Conservation (phyloP, 2,329 filamentous ascomycete species). For the Pyrenophora seminiperda region DNA sequence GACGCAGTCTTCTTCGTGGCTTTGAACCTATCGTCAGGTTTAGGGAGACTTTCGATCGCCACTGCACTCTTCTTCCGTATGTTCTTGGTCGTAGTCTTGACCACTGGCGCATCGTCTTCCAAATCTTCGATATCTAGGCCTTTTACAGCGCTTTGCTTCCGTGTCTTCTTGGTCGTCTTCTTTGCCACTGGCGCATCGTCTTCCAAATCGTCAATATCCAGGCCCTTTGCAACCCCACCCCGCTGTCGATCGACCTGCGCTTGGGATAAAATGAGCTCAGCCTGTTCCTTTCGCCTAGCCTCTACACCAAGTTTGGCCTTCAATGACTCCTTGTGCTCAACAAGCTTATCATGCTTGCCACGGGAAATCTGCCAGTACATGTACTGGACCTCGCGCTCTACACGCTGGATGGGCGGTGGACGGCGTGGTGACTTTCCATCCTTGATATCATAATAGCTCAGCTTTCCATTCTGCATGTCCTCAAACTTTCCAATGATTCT, state of each 20-base stretch:
- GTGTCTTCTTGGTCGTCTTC: neutral
- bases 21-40: neutral
- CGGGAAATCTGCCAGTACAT: constrained; percentile 7
- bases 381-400: constrained; percentile 5
- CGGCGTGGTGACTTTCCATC: neutral
- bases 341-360: neutral
- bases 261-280: neutral
- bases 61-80: neutral
- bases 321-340: neutral
- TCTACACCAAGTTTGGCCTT: neutral
- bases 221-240: neutral
- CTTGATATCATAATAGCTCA: neutral
- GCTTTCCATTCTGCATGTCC: neutral
- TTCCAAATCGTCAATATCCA: neutral
- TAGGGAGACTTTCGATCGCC: neutral
- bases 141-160: neutral
- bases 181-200: neutral
- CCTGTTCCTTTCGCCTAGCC: neutral
- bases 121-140: neutral
- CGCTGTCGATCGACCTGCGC: neutral
- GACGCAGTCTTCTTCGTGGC: neutral
- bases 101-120: neutral
- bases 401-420: neutral
- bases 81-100: neutral
- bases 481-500: constrained; percentile 2